Evolutionary conservation across 1,139 yeast species (phyloP).

Genomic region (Suhomyces bribrorum): DNA sequence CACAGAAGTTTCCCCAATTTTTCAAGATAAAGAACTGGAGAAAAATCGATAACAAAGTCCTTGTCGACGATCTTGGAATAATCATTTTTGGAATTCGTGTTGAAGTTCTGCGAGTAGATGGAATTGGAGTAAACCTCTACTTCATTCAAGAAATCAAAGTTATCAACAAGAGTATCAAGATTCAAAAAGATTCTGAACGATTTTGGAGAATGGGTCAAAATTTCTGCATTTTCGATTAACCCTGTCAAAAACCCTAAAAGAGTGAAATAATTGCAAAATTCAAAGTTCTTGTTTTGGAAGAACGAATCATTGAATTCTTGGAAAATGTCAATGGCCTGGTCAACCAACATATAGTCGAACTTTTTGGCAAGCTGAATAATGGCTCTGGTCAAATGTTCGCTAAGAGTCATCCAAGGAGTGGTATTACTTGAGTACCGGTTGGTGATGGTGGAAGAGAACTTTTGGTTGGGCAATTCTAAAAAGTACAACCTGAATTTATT

Average conservation of each 20-base stretch:
- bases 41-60: conserved; percentile 33
- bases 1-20: conserved; percentile 42
- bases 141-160: conserved; percentile 41
- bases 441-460: conserved; percentile 28
- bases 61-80: conserved; percentile 30
- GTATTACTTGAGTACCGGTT: conserved; percentile 28
- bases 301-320: conserved; percentile 28
- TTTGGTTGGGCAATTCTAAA: conserved; percentile 58
- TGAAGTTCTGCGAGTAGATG: conserved; percentile 21
- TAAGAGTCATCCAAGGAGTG: conserved; percentile 39
- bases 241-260: conserved; percentile 51
- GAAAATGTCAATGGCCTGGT: conserved; percentile 32
- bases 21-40: conserved; percentile 50
- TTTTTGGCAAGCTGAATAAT: conserved; percentile 39
- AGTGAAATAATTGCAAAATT: conserved; percentile 43
- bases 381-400: conserved; percentile 38
- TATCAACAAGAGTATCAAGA: conserved; percentile 43
- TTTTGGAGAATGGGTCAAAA: conserved; percentile 31
- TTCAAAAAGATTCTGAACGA: conserved; percentile 36
- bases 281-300: conserved; percentile 24
- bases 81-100: conserved; percentile 18
- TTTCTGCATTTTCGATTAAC: conserved; percentile 33
- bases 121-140: conserved; percentile 38
- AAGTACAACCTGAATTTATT: conserved; percentile 60
- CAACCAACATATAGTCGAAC: conserved; percentile 28